These are phyloP conservation scores for Ceratocystis ficicola DNA, from an alignment of 2,329 filamentous ascomycete genomes.

Conservation along the genomic window DNA sequence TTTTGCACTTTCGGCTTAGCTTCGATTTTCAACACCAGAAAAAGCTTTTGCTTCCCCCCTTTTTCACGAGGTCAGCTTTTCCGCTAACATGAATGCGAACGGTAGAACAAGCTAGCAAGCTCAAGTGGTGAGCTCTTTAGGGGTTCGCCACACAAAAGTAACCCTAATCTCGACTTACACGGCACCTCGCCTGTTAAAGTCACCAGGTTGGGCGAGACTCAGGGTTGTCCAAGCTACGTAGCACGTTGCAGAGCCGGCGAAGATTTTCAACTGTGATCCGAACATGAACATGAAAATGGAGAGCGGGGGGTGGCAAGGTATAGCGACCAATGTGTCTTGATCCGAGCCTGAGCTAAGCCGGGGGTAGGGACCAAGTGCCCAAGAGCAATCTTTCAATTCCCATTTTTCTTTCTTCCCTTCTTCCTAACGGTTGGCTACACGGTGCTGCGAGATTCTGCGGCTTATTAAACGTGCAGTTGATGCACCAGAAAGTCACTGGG, in stretches of 20 bases:
- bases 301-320: background rate
- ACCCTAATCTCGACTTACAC: background rate
- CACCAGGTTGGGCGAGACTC: background rate
- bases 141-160: background rate
- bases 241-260: background rate
- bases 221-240: background rate
- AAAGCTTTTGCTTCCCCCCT: background rate
- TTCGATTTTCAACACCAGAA: background rate
- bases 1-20: background rate
- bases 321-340: background rate
- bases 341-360: slow-evolving; percentile 1
- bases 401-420: background rate
- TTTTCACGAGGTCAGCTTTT: background rate
- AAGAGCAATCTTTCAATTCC: background rate
- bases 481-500: background rate
- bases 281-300: background rate
- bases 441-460: background rate
- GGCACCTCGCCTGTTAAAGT: background rate
- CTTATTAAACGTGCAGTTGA: background rate
- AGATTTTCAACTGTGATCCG: background rate
- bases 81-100: background rate
- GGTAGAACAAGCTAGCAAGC: background rate
- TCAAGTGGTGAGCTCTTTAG: background rate
- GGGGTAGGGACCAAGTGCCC: background rate
- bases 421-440: background rate